Evolutionary conservation across 1,139 yeast species (phyloP), one percentile per base, ranked within the genome.

Genomic region (Pichia sp.): DNA sequence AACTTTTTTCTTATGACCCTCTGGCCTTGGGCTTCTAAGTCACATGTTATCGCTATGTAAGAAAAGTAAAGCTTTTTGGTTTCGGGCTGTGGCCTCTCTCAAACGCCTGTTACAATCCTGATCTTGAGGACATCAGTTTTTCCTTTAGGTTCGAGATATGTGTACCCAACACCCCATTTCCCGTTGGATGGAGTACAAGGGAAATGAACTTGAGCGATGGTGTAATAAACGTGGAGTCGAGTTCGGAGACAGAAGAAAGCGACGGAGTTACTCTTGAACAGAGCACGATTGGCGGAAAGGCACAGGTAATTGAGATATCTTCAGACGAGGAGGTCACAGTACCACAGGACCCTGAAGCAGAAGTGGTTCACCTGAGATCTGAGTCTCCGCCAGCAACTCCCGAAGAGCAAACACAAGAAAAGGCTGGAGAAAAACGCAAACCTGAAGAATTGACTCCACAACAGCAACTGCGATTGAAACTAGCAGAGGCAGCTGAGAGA

Each of bases 401-500:
- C 9, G 12, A 16, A 12, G 36, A 16, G 1, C 4, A 24, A 31
- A 27, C 7, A 1, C 12, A 24, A 31, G 36, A 29, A 8, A 8
- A 12, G 33, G 14, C 6, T 16, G 30, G 10, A 30, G 46, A 27
- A 40, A 20, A 41, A 16, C 10, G 14, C 30, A 4, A 4, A 6
- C 38, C 10, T 41, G 29, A 16, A 27, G 48, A 53, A 31, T 31
- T 53, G n/a, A 54, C 59, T 3, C 52, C 55, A 24, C 56, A 50
- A 42, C 51, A 53, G 30, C 9, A 50, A 4, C 47, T 59, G 56
- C 58, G 64, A 24, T 58, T 56, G 16, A 27, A 58, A 42, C 24
- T 58, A 42, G 65, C 63, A 1, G 56, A 52, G 5, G 67, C 67
- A 16, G 67, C 67, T 3, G 62, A 61, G 42, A 49, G 48, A 42